phyloP scores from a whole-genome alignment of 495 filamentous ascomycete species.

The Trichoderma parareesei region DNA sequence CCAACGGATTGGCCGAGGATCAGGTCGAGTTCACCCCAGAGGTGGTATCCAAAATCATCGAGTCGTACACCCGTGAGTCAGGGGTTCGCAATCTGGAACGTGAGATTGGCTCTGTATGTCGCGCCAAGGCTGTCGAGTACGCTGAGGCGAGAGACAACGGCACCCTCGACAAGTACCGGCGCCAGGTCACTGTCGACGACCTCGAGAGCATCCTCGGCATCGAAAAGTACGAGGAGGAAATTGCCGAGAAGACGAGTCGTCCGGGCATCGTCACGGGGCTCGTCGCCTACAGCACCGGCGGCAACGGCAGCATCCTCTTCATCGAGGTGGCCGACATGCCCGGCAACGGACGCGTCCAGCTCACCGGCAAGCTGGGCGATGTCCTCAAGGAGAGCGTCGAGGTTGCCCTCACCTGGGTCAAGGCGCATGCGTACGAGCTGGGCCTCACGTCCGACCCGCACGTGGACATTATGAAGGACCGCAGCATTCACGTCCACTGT shows the following conservation, averaged over 20 bases:
- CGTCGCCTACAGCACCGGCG: conserved; percentile 90
- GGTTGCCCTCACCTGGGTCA: conserved; percentile 92
- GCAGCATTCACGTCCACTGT: conserved; percentile 93
- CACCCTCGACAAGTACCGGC: conserved; percentile 62
- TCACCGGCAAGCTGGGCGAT: conserved; percentile 98
- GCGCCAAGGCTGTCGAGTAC: conserved; percentile 90
- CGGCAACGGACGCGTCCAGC: conserved; percentile 80
- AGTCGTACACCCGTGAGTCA: conserved; percentile 94
- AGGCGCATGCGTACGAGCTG: conserved; percentile 88
- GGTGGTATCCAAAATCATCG: conserved; percentile 89
- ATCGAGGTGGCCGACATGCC: conserved; percentile 99
- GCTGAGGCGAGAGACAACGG: conserved; percentile 79
- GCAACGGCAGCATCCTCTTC: conserved; percentile 93
- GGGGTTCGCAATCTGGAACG: conserved; percentile 95
- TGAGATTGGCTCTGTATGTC: conserved; percentile 89
- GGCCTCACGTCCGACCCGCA: conserved; percentile 70
- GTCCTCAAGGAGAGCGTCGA: conserved; percentile 97
- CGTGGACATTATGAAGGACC: conserved; percentile 93
- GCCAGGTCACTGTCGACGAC: conserved; percentile 64
- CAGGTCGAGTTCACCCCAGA: conserved; percentile 71
- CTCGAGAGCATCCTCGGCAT: conserved; percentile 87
- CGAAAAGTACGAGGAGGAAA: conserved; percentile 91
- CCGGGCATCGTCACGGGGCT: conserved; percentile 95
- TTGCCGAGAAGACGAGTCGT: conserved; percentile 77
- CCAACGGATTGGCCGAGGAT: conserved; percentile 64